Percentiles rank a stretch among this genome's conserved stretches.
phyloP scores from a whole-genome alignment of 192 early-diverging fungal species.

The Umbelopsis isabellina region DNA sequence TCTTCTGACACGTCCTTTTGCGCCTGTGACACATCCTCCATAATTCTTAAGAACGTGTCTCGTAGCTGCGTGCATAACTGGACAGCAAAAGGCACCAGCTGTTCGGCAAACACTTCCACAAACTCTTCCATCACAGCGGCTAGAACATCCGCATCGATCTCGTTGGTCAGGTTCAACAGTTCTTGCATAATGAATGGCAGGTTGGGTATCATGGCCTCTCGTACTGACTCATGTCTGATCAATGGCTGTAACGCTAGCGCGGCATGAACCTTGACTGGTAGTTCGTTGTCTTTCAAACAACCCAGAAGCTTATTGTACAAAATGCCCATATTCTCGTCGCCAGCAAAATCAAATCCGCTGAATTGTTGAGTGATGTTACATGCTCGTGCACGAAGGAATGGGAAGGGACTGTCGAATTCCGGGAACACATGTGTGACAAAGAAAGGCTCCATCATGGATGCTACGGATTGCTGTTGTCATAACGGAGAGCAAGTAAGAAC shows the following conservation, averaged over 20 bases:
- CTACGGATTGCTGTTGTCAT: constrained; percentile 40
- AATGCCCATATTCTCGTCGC: constrained; percentile 52
- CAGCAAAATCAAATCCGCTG: constrained; percentile 63
- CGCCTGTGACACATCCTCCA: constrained; percentile 65
- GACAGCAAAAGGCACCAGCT: constrained; percentile 90
- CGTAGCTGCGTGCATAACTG: constrained; percentile 84
- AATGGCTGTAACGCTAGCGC: constrained; percentile 81
- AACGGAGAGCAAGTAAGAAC: not conserved
- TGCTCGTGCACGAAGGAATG: constrained; percentile 73
- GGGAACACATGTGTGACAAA: constrained; percentile 86
- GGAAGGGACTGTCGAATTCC: constrained; percentile 84
- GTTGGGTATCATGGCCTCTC: constrained; percentile 74
- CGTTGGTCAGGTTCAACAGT: constrained; percentile 84
- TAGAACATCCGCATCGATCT: constrained; percentile 91
- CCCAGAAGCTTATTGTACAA: constrained; percentile 56
- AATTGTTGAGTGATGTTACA: constrained; percentile 56
- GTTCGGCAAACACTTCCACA: constrained; percentile 89
- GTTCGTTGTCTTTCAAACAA: constrained; percentile 74
- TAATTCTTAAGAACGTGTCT: constrained; percentile 86
- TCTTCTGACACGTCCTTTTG: constrained; percentile 39
- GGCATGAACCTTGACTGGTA: constrained; percentile 89
- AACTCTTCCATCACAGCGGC: constrained; percentile 86
- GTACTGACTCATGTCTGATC: constrained; percentile 72
- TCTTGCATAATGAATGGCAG: constrained; percentile 84
- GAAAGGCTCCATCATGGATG: constrained; percentile 79